Evolutionary conservation across 331 rosid genomes (phyloP), one percentile per base, ranked within the genome.

Genomic region (Quercus tomentella): DNA sequence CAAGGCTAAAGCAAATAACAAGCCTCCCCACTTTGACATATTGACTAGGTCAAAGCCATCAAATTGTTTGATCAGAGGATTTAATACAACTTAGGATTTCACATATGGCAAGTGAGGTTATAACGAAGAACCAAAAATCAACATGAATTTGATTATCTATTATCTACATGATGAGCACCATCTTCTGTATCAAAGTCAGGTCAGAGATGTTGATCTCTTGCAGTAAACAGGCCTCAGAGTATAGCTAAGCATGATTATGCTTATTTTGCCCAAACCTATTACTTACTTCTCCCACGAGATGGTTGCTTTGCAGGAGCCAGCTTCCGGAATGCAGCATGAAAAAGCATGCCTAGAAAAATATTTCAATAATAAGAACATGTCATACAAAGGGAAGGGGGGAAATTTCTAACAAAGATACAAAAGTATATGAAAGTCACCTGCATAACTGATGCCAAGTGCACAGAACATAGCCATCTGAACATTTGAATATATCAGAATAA

Each of bases 391-490:
- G 66, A 6, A 1, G 6, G 4, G 5, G 5, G 4, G 2, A 11
- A 26, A 10, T 10, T 28, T 5, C 26, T 35, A 33, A 31, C 52
- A 33, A 12, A 67, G 17, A 30, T 20, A n/a, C 74, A 22, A 22
- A 52, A 8, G 41, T 26, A 21, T 22, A 54, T 22, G 56, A 74
- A 52, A 76, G 61, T 83, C 73, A 93, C 99, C 91, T 63, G 91
- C 82, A 86, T 95, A 95, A 82, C 94, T 87, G 80, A 93, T 78
- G 54, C 84, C 67, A 57, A 95, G 74, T 28, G 97, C 96, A 73
- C 86, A 95, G 82, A 95, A 88, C 74, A 95, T 88, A 78, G 97
- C 97, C 94, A 89, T 85, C 82, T 91, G 99, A 86, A 92, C 95
- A 74, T 91, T 88, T 57, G 89, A 91, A 79, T 60, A 84, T 28